Percentiles rank a stretch among this genome's conserved stretches.
These are phyloP conservation scores for Boletus rufocinnamomeus DNA, from an alignment of 768 basidiomycete genomes.

Conservation along the genomic window DNA sequence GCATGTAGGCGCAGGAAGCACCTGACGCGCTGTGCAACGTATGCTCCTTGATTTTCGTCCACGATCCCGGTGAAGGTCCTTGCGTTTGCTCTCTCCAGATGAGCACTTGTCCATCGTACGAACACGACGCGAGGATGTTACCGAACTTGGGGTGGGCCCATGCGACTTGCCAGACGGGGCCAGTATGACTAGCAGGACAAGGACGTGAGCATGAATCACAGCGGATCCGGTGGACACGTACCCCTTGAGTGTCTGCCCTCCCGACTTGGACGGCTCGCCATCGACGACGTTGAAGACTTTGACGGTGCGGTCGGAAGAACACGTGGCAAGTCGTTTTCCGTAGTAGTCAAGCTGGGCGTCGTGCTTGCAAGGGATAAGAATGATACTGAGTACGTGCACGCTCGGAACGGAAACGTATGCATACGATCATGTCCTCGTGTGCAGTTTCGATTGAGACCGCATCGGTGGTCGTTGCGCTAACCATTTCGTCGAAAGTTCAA, in stretches of 20 bases:
- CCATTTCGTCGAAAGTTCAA: slow-evolving; percentile 11
- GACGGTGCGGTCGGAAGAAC: slow-evolving; percentile 93
- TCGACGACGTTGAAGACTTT: slow-evolving; percentile 94
- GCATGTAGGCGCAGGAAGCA: slow-evolving; percentile 37
- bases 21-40: slow-evolving; percentile 92
- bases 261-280: slow-evolving; percentile 71
- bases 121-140: slow-evolving; percentile 95
- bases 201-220: neutral
- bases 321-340: slow-evolving; percentile 94
- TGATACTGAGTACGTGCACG: neutral
- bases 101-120: slow-evolving; percentile 96
- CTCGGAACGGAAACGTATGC: neutral
- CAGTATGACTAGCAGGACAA: slow-evolving; percentile 71
- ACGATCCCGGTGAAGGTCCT: slow-evolving; percentile 58
- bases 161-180: slow-evolving; percentile 97
- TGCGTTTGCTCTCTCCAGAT: slow-evolving; percentile 91
- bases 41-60: slow-evolving; percentile 97
- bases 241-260: slow-evolving; percentile 81
- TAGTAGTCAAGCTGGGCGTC: slow-evolving; percentile 99
- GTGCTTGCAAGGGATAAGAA: slow-evolving; percentile 55
- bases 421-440: slow-evolving; percentile 98
- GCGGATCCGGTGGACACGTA: slow-evolving; percentile 33
- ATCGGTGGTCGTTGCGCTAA: slow-evolving; percentile 53
- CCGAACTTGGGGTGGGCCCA: slow-evolving; percentile 99
- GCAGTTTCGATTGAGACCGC: slow-evolving; percentile 90